A percentile compares a stretch with the other conserved stretches of the same genome.
These are phyloP conservation scores for Arachis hypogaea DNA, from an alignment of 306 rosid species.

Conservation along the genomic window DNA sequence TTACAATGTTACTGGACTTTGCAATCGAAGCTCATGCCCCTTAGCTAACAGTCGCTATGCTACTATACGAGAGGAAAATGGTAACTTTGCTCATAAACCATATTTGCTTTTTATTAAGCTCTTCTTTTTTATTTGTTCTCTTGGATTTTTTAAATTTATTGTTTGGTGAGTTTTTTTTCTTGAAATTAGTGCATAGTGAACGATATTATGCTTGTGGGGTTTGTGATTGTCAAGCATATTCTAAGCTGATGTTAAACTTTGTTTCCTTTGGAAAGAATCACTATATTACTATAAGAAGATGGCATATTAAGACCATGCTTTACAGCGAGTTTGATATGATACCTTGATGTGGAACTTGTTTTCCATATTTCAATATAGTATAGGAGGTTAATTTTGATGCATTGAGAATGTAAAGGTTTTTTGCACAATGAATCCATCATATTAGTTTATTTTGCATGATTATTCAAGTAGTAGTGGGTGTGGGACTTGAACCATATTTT, in stretches of 20 bases:
- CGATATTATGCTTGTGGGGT: constrained; percentile 18
- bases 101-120: background rate
- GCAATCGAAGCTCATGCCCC: constrained; percentile 94
- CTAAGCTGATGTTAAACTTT: constrained; percentile 4
- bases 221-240: background rate
- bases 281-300: background rate
- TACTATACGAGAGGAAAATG: constrained; percentile 87
- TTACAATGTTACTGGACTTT: constrained; percentile 83
- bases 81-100: constrained; percentile 41
- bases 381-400: background rate
- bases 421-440: no score
- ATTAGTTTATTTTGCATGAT: no score
- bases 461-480: no score
- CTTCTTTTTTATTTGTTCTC: background rate
- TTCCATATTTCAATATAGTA: background rate
- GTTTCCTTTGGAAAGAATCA: background rate
- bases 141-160: background rate
- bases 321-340: constrained; percentile 8
- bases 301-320: background rate
- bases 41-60: constrained; percentile 95
- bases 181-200: background rate
- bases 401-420: no score
- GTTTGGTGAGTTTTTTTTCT: background rate
- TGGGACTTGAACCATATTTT: no score
- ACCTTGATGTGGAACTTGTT: background rate